Conservation (phyloP, 495 filamentous ascomycete species). For the Podospora pseudocomata region DNA sequence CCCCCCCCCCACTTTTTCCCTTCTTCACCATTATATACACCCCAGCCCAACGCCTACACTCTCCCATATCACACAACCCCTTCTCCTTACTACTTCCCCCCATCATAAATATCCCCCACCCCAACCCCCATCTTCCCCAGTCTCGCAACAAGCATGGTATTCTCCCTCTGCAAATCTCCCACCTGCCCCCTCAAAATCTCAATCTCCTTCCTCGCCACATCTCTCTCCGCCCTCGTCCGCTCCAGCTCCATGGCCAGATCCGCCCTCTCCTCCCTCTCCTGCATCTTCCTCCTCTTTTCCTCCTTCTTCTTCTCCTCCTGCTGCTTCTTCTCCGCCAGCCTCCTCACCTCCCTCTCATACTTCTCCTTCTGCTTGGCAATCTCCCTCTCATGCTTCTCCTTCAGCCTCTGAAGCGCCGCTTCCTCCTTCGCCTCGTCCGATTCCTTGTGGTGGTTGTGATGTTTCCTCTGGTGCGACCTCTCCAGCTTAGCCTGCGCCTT, state of each 20-base stretch:
- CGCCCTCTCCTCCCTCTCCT: constrained; percentile 52
- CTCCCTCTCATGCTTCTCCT: constrained; percentile 59
- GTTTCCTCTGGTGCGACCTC: constrained; percentile 48
- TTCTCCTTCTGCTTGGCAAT: constrained; percentile 61
- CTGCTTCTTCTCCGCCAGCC: constrained; percentile 59
- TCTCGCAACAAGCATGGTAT: constrained; percentile 52
- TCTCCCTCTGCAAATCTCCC: constrained; percentile 62
- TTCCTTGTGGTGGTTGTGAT: constrained; percentile 28
- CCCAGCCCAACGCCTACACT: neutral
- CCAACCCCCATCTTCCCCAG: constrained; percentile 37
- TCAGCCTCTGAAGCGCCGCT: constrained; percentile 47
- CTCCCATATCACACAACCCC: neutral
- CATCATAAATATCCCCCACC: neutral
- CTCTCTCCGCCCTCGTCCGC: constrained; percentile 51
- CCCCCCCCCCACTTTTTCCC: neutral
- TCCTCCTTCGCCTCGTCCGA: constrained; percentile 38
- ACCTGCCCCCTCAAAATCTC: constrained; percentile 61
- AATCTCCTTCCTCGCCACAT: constrained; percentile 55
- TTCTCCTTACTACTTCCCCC: neutral
- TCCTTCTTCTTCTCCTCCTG: constrained; percentile 59
- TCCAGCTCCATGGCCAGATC: constrained; percentile 48
- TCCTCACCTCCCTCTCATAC: constrained; percentile 57
- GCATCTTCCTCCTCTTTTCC: constrained; percentile 50
- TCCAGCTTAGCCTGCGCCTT: constrained; percentile 66
- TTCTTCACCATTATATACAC: neutral